Percentiles rank a stretch among this genome's conserved stretches.
Conservation (phyloP, 2,329 filamentous ascomycete genomes). For the Arthrobotrys sinensis region DNA sequence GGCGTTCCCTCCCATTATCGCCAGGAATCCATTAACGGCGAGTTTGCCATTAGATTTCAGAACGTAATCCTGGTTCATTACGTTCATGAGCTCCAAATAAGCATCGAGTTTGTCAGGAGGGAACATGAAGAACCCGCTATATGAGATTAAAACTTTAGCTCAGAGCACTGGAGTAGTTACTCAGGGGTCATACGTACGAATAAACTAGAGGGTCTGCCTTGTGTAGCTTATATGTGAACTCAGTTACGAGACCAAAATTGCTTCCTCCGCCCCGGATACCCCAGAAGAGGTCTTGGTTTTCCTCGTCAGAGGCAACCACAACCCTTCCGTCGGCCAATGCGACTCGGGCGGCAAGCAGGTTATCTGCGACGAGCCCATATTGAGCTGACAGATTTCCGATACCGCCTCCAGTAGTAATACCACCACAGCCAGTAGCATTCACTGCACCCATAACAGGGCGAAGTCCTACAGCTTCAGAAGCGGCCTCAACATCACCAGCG, state of each 20-base stretch:
- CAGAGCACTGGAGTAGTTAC: neutral
- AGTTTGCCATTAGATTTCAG: slow-evolving; percentile 57
- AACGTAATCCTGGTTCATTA: slow-evolving; percentile 37
- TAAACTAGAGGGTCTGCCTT: slow-evolving; percentile 66
- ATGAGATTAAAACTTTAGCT: slow-evolving; percentile 9
- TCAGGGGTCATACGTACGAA: slow-evolving; percentile 7
- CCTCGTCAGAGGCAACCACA: slow-evolving; percentile 69
- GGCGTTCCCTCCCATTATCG: slow-evolving; percentile 15
- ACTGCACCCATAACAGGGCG: slow-evolving; percentile 51
- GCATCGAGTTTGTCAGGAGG: slow-evolving; percentile 43
- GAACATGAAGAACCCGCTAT: slow-evolving; percentile 42
- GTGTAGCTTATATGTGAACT: slow-evolving; percentile 70
- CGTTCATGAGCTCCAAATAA: slow-evolving; percentile 30
- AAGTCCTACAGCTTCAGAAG: slow-evolving; percentile 30
- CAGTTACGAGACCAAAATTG: slow-evolving; percentile 74
- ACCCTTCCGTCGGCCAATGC: slow-evolving; percentile 68
- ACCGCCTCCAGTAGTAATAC: slow-evolving; percentile 59
- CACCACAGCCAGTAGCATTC: slow-evolving; percentile 50
- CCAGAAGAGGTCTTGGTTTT: slow-evolving; percentile 73
- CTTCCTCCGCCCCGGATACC: slow-evolving; percentile 73
- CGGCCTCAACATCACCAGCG: slow-evolving; percentile 46
- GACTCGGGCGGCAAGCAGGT: slow-evolving; percentile 51
- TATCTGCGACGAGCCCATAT: slow-evolving; percentile 55
- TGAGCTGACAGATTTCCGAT: slow-evolving; percentile 40
- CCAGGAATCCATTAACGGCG: slow-evolving; percentile 33